A percentile compares a stretch with the other conserved stretches of the same genome.
phyloP scores from a whole-genome alignment of 495 filamentous ascomycete genomes.

The Lasiosphaeria miniovina region DNA sequence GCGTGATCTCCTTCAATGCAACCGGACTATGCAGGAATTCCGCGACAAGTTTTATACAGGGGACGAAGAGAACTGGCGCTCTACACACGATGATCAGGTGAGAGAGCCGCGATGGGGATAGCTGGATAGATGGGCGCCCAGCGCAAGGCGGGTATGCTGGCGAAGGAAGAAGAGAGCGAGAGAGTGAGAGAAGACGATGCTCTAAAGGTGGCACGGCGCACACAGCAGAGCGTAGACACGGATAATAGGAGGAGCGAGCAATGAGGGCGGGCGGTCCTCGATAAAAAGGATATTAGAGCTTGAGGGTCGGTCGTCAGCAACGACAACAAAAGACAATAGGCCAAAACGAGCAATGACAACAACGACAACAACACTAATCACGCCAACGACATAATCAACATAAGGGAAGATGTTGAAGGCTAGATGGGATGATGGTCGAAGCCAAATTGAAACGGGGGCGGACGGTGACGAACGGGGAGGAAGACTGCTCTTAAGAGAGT shows the following conservation, averaged over 20 bases:
- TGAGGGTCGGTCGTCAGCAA: conserved; percentile 12
- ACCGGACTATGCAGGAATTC: conserved; percentile 31
- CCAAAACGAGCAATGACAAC: neutral
- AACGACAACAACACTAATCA: conserved; percentile 15
- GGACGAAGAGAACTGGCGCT: conserved; percentile 13
- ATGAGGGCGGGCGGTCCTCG: neutral
- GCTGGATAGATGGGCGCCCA: conserved; percentile 14
- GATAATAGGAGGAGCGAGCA: conserved; percentile 1
- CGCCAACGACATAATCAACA: conserved; percentile 19
- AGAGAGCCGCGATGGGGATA: conserved; percentile 1
- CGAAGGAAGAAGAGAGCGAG: conserved; percentile 7
- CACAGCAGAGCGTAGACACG: neutral
- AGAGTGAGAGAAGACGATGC: neutral
- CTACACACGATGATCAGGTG: conserved; percentile 10
- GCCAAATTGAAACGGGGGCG: conserved; percentile 16
- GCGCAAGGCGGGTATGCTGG: conserved; percentile 8
- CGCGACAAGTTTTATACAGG: conserved; percentile 24
- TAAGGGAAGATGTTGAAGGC: conserved; percentile 15
- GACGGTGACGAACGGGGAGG: conserved; percentile 15
- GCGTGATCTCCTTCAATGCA: conserved; percentile 42
- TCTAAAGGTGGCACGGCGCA: neutral
- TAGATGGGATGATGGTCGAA: conserved; percentile 23
- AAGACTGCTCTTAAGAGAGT: conserved; percentile 17
- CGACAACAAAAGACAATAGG: conserved; percentile 9
- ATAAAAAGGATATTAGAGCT: conserved; percentile 12